Evolutionary conservation across 805 yeast genomes (phyloP).

Genomic region (Teunomyces pallodes): DNA sequence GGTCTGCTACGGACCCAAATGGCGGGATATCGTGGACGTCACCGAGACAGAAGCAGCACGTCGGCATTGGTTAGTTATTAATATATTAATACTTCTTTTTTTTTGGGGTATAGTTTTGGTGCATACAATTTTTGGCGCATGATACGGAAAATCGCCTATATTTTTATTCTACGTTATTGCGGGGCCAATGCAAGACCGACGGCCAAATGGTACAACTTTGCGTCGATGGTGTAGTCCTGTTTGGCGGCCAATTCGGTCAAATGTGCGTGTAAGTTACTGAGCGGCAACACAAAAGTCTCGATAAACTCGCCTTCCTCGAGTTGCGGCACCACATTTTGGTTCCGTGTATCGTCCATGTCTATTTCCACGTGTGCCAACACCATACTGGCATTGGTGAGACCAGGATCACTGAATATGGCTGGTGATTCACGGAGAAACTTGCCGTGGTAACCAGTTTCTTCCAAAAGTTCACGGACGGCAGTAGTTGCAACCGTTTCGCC

Average conservation of each 20-base stretch:
- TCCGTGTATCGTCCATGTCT: conserved; percentile 65
- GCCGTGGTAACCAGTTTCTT: conserved; percentile 92
- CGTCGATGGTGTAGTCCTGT: conserved; percentile 79
- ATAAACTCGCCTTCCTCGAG: conserved; percentile 92
- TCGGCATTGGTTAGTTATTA: background rate
- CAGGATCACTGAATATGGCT: conserved; percentile 72
- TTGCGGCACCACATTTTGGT: conserved; percentile 63
- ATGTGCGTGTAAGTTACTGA: conserved; percentile 53
- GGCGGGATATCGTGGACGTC: conserved; percentile 39
- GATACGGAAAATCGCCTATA: too few relatives aligned
- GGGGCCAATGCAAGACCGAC: conserved; percentile 67
- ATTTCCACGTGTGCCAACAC: conserved; percentile 75
- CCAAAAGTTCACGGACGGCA: conserved; percentile 83
- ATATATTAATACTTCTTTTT: background rate
- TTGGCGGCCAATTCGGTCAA: conserved; percentile 46
- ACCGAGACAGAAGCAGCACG: conserved; percentile 36
- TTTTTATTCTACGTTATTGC: background rate
- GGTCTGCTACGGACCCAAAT: conserved; percentile 34
- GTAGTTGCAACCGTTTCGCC: conserved; percentile 73
- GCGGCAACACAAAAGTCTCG: conserved; percentile 76
- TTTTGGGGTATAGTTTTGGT: background rate
- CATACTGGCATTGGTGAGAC: conserved; percentile 83
- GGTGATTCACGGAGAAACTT: conserved; percentile 37
- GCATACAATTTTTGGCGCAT: background rate
- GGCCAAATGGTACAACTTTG: conserved; percentile 83